Percentiles rank a stretch among this genome's conserved stretches.
phyloP scores from a whole-genome alignment of 108 stramenopile species.

The Skeletonema marinoi region DNA sequence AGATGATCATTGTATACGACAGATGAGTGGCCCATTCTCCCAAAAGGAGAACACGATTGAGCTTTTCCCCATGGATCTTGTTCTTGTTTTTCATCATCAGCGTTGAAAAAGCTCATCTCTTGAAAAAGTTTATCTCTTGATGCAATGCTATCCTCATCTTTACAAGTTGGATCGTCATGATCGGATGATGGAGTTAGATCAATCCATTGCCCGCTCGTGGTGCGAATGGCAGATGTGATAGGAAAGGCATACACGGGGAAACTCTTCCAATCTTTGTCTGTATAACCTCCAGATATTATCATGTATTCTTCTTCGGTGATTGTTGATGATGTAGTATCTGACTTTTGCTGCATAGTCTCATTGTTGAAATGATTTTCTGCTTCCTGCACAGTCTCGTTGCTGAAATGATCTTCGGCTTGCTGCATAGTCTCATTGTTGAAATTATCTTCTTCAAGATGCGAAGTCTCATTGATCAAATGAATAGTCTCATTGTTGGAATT shows the following conservation, averaged over 20 bases:
- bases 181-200: constrained; percentile 28
- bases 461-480: neutral
- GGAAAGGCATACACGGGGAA: constrained; percentile 63
- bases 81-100: neutral
- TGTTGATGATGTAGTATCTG: neutral
- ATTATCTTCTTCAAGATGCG: neutral
- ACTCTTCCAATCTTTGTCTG: constrained; percentile 51
- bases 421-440: neutral
- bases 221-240: constrained; percentile 31
- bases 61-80: constrained; percentile 38
- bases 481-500: neutral
- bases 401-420: neutral
- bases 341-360: neutral
- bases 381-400: neutral
- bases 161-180: constrained; percentile 22
- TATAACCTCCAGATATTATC: constrained; percentile 57
- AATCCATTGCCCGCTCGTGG: constrained; percentile 32
- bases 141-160: constrained; percentile 2
- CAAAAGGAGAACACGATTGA: constrained; percentile 28
- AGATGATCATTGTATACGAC: constrained; percentile 35
- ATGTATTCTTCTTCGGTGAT: constrained; percentile 53
- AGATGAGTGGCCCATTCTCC: constrained; percentile 52
- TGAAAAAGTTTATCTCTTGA: constrained; percentile 23
- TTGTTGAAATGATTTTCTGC: neutral
- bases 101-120: constrained; percentile 10